Conservation (phyloP, 108 stramenopile genomes). For the Hondaea fermentalgiana region DNA sequence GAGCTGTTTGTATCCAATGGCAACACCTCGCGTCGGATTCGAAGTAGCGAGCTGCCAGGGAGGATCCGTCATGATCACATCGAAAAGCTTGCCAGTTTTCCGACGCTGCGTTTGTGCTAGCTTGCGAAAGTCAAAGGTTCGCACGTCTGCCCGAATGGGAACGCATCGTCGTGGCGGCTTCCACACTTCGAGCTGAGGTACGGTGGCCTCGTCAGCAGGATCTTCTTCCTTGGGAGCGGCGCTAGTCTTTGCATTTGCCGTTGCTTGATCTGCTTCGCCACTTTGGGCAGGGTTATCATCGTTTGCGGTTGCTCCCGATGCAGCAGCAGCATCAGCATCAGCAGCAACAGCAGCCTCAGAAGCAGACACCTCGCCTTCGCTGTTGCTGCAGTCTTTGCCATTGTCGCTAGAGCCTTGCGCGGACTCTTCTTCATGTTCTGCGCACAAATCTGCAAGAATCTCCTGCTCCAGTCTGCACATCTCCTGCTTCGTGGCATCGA, state of each 20-base stretch:
- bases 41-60: constrained; percentile 12
- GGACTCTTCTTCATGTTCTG: background rate
- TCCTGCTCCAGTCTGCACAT: background rate
- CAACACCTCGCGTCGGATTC: background rate
- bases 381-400: background rate
- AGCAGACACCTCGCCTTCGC: no score
- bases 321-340: no score
- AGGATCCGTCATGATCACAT: constrained; percentile 1
- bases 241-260: no score
- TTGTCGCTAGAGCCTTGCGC: background rate
- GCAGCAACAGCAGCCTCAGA: no score
- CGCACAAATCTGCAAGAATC: background rate
- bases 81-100: background rate
- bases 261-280: no score
- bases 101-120: background rate
- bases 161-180: background rate
- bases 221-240: no score
- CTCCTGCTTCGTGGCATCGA: background rate
- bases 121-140: background rate
- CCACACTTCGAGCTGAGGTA: background rate
- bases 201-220: no score
- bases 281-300: no score
- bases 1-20: constrained; percentile 15
- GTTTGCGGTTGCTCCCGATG: no score
- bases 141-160: background rate